phyloP scores from a whole-genome alignment of 2,329 filamentous ascomycete genomes.

The Pyrenochaeta sp. region DNA sequence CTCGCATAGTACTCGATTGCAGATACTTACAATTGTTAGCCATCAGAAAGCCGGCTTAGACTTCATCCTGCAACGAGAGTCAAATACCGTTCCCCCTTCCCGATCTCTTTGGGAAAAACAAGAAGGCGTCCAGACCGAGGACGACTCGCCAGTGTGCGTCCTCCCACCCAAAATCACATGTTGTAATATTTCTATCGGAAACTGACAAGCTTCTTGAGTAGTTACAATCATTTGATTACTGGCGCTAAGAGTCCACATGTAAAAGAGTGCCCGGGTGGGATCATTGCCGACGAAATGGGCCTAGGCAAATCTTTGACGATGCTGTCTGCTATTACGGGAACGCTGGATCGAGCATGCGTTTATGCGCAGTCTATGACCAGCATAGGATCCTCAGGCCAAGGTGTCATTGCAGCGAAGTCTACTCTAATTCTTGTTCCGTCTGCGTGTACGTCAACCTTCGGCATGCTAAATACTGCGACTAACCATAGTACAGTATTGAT shows the following conservation, averaged over 20 bases:
- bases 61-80: not conserved
- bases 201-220: not conserved
- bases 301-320: conserved; percentile 29
- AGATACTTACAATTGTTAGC: not conserved
- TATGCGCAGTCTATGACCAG: conserved; percentile 4
- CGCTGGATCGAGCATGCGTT: conserved; percentile 13
- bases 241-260: not conserved
- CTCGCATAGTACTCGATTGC: not conserved
- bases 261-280: conserved; percentile 46
- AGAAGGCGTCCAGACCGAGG: not conserved
- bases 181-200: not conserved
- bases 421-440: conserved; percentile 29
- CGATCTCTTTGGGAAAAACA: not conserved
- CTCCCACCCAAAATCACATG: not conserved
- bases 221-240: not conserved
- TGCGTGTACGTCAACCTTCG: conserved; percentile 6
- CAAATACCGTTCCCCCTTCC: not conserved
- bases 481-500: conserved; percentile 15
- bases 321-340: conserved; percentile 19
- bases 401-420: conserved; percentile 8
- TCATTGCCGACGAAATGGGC: conserved; percentile 47
- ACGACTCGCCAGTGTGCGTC: not conserved
- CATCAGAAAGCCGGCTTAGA: not conserved
- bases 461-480: not conserved
- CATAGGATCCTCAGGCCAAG: not conserved